Conservation (phyloP, 257 asterid genomes). For the Petunia axillaris region DNA sequence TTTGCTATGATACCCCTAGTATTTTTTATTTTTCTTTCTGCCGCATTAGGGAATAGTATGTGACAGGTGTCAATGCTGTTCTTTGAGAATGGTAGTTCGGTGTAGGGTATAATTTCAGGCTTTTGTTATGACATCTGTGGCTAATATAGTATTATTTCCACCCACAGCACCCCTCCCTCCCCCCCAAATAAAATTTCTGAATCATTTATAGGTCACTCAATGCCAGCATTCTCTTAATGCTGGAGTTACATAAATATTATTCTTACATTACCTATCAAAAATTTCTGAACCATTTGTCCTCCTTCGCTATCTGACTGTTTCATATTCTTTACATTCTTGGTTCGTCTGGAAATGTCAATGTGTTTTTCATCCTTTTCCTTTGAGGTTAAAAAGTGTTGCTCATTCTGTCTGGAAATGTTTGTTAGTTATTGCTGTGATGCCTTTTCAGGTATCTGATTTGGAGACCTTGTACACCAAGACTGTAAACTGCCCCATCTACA, state of each 20-base stretch:
- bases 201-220: background rate
- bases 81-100: background rate
- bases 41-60: background rate
- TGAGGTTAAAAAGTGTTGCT: conserved; percentile 22
- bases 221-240: no score
- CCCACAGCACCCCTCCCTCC: background rate
- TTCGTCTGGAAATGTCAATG: background rate
- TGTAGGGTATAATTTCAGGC: conserved; percentile 18
- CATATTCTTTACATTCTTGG: background rate
- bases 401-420: background rate
- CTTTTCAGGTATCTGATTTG: conserved; percentile 68
- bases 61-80: background rate
- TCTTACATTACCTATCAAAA: no score
- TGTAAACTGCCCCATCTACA: conserved; percentile 56
- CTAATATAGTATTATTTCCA: background rate
- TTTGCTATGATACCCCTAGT: background rate
- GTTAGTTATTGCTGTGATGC: conserved; percentile 13
- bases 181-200: background rate
- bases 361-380: conserved; percentile 6
- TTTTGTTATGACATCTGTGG: background rate
- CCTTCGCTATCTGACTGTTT: background rate
- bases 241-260: no score
- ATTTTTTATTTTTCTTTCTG: background rate
- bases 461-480: conserved; percentile 60
- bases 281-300: background rate